Evolutionary conservation across 768 basidiomycete genomes (phyloP), one percentile per base, ranked within the genome.

Genomic region (Boletus sp.): DNA sequence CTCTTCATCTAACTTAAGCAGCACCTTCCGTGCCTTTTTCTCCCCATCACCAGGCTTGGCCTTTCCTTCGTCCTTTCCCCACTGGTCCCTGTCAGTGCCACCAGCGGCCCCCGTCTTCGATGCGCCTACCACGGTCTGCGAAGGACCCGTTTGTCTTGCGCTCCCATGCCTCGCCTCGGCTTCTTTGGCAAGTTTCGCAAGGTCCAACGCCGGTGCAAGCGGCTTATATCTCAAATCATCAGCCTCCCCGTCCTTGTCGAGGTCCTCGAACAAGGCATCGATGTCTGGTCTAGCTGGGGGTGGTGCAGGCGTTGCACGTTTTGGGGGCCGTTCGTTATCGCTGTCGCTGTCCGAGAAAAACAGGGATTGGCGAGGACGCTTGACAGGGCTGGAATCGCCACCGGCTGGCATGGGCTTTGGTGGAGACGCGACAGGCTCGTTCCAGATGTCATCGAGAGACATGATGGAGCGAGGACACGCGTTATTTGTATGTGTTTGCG

Each of bases 1-100:
- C 41, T 76, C 82, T 67, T 92, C 91, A 69, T 95, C 90, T 57
- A 97, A 71, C 68, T 82, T 85, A 24, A 81, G 72, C 4, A 82
- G 69, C 40, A 54, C 71, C 64, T 51, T 73, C 54, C 64, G 71
- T 54, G 47, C 67, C 55, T 52, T 70, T 64, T 66, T 72, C 46
- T 67, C 71, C 50, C 59, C 70, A 2, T 67, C 69, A 14, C 41
- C 64, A 14, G 54, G 9, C 18, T 64, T 57, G 8, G 37, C 56
- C 24, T 58, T 62, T 6, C 28, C 52, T 20, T 55, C 51, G 9
- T 57, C 62, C 8, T 56, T 63, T 40, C 41, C 52, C 28, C 42
- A 35, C 17, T 45, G 14, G 42, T 59, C 56, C 42, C 37, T 46
- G 2, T 37, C 50, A 0, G 46, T 24, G 1, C 35, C 57, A 50